These are phyloP conservation scores for Solanum okadae DNA, from an alignment of 257 asterid genomes.

Conservation along the genomic window DNA sequence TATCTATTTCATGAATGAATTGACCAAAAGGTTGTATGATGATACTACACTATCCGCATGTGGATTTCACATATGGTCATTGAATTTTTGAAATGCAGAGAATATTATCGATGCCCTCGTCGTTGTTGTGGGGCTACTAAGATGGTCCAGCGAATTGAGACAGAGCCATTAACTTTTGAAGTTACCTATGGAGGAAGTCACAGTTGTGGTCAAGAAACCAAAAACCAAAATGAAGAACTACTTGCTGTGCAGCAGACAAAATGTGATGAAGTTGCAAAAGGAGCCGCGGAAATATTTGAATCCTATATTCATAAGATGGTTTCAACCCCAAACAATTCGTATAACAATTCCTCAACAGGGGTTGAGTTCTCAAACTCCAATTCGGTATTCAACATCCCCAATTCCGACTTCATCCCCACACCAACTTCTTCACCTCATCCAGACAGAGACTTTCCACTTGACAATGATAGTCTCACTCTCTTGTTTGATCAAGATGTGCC, in stretches of 20 bases:
- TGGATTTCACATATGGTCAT: background rate
- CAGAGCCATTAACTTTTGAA: background rate
- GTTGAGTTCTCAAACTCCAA: conserved; percentile 2
- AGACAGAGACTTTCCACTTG: background rate
- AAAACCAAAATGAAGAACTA: background rate
- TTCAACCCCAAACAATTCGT: background rate
- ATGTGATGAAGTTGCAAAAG: background rate
- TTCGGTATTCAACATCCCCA: background rate
- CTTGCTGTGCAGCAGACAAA: background rate
- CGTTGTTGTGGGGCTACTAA: background rate
- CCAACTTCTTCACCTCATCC: background rate
- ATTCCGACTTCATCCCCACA: background rate
- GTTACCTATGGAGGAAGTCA: background rate
- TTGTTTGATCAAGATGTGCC: background rate
- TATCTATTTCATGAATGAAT: background rate
- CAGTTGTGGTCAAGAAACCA: conserved; percentile 8
- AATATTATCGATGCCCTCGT: background rate
- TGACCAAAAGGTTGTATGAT: background rate
- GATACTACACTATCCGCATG: background rate
- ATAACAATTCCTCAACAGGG: background rate
- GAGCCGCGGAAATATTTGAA: background rate
- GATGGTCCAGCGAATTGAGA: background rate
- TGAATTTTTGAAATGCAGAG: background rate
- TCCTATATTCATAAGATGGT: background rate
- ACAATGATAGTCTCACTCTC: rapidly evolving